phyloP scores from a whole-genome alignment of 768 basidiomycete genomes.

The Collybia mongolica region DNA sequence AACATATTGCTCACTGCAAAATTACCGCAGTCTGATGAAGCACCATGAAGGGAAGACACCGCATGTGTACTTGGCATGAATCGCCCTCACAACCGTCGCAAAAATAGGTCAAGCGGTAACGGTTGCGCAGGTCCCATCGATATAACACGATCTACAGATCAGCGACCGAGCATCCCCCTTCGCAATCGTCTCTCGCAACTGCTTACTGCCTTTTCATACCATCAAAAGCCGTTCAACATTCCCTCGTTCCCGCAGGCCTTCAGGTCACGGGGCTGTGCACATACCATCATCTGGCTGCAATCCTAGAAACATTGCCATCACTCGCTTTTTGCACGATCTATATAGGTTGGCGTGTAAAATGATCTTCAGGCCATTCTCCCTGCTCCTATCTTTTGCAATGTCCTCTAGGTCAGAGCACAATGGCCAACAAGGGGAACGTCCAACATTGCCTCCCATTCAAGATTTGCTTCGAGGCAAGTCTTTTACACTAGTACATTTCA shows the following conservation, averaged over 20 bases:
- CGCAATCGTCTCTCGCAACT: slow-evolving; percentile 7
- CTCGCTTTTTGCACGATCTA: slow-evolving; percentile 1
- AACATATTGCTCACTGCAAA: no score
- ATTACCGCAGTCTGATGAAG: no score
- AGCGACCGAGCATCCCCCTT: slow-evolving; percentile 2
- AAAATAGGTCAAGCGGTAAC: slow-evolving; percentile 7
- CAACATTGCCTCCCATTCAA: slow-evolving; percentile 70
- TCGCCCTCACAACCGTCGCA: slow-evolving; percentile 8
- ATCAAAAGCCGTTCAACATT: slow-evolving; percentile 9
- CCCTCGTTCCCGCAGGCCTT: no score
- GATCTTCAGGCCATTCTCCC: not conserved
- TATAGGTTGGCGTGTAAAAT: slow-evolving; percentile 6
- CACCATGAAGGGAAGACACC: no score
- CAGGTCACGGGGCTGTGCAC: slow-evolving; percentile 14
- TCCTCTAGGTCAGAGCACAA: slow-evolving; percentile 27
- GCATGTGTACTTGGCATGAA: not conserved
- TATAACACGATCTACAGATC: slow-evolving; percentile 13
- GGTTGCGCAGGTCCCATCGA: slow-evolving; percentile 1
- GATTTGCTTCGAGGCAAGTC: slow-evolving; percentile 61
- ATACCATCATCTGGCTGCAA: slow-evolving; percentile 5
- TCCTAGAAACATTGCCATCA: slow-evolving; percentile 8
- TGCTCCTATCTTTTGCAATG: slow-evolving; percentile 16
- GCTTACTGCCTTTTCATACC: not conserved
- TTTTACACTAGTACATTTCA: not conserved
- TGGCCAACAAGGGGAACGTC: slow-evolving; percentile 36